Base-by-base conservation (phyloP, 371 early-diverging fungal species). In the Mucor velutinosus region DNA sequence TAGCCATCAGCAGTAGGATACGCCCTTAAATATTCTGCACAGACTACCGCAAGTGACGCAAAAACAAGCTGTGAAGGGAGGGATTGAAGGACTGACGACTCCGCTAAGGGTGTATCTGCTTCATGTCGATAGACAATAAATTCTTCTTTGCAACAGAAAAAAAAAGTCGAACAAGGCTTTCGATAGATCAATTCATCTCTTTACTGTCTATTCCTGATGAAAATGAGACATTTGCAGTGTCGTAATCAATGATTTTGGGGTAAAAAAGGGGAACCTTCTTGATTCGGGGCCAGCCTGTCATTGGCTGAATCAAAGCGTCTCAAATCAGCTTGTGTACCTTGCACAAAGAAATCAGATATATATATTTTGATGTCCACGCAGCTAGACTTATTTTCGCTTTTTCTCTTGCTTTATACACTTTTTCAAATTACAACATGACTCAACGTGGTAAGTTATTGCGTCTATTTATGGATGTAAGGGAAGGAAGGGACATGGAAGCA, bases 291-390 rank as follows among this genome's bases (percentile, higher is more conserved):
- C 32, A 17, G 17, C 32, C 32, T 30, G 4, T 30, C 6, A 56
- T 56, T 56, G 56, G 56, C 32, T 32, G 17, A 56, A 56, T 27
- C 29, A 30, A 15, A 56, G 30, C 19, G 56, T 30, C 27, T 56
- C 56, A 56, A 32, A 56, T 17, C 32, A 56, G 25, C 51, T 32
- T 56, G 56, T 32, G 56, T 32, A 56, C 56, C 56, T 56, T 30
- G 56, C 32, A 56, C 56, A 56, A 56, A 56, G 56, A 56, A 56
- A 23, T 30, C 17, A 30, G n/a, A 56, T 14, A 56, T 14, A 53
- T 53, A 56, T 56, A 30, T 56, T 56, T 56, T 56, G 56, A 56
- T 56, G 56, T 56, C 56, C 56, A 56, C 56, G 10, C n/a, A 19
- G n/a, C 7, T 56, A 56, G 56, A 15, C 32, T 56, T 56, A 6